Conservation (phyloP, 2,329 filamentous ascomycete genomes). For the Pseudogymnoascus pannorum region DNA sequence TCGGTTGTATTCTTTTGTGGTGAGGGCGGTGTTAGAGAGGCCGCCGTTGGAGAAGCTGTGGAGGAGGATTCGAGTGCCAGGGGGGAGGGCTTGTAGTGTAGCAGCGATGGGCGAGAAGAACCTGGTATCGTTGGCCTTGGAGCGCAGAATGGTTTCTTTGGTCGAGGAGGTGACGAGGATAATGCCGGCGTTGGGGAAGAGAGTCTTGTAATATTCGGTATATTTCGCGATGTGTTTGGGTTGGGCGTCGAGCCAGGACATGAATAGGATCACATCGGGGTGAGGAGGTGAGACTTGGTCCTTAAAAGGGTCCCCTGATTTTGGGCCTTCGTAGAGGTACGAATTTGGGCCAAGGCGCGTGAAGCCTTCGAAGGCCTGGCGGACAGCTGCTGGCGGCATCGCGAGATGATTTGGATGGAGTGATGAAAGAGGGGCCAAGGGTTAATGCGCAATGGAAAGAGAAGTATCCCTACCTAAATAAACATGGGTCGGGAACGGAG, state of each 20-base stretch:
- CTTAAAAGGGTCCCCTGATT: slow-evolving; percentile 9
- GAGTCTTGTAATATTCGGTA: slow-evolving; percentile 34
- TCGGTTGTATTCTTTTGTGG: slow-evolving; percentile 32
- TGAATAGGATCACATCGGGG: slow-evolving; percentile 37
- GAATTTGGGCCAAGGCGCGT: slow-evolving; percentile 31
- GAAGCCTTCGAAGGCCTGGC: slow-evolving; percentile 25
- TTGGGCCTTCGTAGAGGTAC: slow-evolving; percentile 32
- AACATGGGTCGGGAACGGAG: neutral
- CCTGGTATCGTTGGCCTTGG: slow-evolving; percentile 30
- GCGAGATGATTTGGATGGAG: neutral
- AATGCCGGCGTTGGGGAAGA: slow-evolving; percentile 39
- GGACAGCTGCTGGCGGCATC: neutral
- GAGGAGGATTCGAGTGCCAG: slow-evolving; percentile 28
- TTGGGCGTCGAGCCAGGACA: slow-evolving; percentile 41
- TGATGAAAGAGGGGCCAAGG: neutral
- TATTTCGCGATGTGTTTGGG: slow-evolving; percentile 40
- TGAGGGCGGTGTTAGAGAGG: slow-evolving; percentile 30
- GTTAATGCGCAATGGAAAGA: neutral
- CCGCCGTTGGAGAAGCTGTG: slow-evolving; percentile 47
- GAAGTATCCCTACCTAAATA: neutral
- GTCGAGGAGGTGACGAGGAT: slow-evolving; percentile 44
- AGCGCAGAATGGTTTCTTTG: slow-evolving; percentile 37
- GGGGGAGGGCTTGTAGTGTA: slow-evolving; percentile 24
- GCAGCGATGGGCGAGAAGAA: slow-evolving; percentile 34
- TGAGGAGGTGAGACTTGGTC: slow-evolving; percentile 9